Percentiles rank a stretch among this genome's conserved stretches.
Conservation (phyloP, 2,329 filamentous ascomycete species). For the Epichloe sylvatica region DNA sequence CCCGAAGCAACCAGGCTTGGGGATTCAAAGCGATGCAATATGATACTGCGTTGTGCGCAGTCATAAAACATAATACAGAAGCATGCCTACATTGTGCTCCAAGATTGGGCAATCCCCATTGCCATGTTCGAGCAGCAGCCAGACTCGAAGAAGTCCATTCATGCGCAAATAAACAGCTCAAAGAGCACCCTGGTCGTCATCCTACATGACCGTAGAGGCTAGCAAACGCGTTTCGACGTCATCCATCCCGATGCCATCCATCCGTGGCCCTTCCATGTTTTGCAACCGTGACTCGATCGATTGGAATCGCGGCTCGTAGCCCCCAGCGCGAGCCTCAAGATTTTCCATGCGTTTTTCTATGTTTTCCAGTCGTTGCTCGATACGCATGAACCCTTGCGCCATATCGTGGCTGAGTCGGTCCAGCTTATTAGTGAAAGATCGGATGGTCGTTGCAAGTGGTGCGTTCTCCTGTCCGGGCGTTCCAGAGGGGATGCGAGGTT, state of each 20-base stretch:
- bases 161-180: not conserved
- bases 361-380: conserved; percentile 35
- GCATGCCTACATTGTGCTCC: not conserved
- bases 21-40: not conserved
- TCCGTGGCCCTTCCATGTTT: conserved; percentile 27
- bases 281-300: conserved; percentile 28
- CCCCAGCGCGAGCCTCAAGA: conserved; percentile 32
- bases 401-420: conserved; percentile 45
- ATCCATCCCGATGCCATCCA: conserved; percentile 31
- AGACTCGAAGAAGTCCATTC: too few species aligned
- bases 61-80: not conserved
- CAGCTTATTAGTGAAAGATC: conserved; percentile 44
- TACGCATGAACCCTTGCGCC: conserved; percentile 35
- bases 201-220: conserved; percentile 30
- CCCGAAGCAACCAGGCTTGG: not conserved
- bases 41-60: not conserved
- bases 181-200: conserved; percentile 3
- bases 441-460: conserved; percentile 42
- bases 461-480: conserved; percentile 43
- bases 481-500: conserved; percentile 40
- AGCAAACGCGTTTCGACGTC: conserved; percentile 31
- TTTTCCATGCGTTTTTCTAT: conserved; percentile 42
- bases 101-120: not conserved
- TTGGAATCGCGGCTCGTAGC: conserved; percentile 32
- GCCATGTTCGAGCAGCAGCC: not conserved